Conservation (phyloP, 2,329 filamentous ascomycete species). For the Phaeosphaeria sp. region DNA sequence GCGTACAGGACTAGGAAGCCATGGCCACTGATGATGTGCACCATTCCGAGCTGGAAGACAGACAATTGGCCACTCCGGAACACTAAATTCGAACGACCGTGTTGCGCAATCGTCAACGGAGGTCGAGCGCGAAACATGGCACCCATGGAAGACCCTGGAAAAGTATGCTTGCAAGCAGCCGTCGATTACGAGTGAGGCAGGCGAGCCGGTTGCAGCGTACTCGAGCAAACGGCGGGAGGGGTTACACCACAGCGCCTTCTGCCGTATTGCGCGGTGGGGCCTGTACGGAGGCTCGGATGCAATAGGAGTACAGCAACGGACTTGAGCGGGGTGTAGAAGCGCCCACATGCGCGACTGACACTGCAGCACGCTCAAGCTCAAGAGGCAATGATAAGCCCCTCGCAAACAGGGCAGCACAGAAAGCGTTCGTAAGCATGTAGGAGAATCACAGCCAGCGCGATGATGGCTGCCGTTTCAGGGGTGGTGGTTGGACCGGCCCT, state of each 20-base stretch:
- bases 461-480: conserved; percentile 1
- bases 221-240: not conserved
- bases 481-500: not conserved
- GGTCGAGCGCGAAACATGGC: conserved; percentile 13
- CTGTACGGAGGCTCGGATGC: not conserved
- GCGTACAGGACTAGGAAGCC: not conserved
- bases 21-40: conserved; percentile 1
- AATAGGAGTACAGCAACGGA: not conserved
- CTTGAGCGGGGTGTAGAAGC: not conserved
- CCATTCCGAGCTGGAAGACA: not conserved
- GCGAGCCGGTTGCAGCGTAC: conserved; percentile 6
- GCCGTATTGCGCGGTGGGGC: conserved; percentile 10
- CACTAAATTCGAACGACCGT: conserved; percentile 5
- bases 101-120: conserved; percentile 35
- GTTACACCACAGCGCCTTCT: conserved; percentile 15
- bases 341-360: not conserved
- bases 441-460: not conserved
- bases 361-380: too few relatives aligned
- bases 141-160: conserved; percentile 10
- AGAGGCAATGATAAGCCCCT: not conserved
- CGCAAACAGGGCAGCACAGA: too few relatives aligned
- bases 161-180: conserved; percentile 25
- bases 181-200: conserved; percentile 18
- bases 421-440: not conserved
- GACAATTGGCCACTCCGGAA: not conserved